phyloP scores from a whole-genome alignment of 2,329 filamentous ascomycete genomes.

The Aspergillus aculeatus region DNA sequence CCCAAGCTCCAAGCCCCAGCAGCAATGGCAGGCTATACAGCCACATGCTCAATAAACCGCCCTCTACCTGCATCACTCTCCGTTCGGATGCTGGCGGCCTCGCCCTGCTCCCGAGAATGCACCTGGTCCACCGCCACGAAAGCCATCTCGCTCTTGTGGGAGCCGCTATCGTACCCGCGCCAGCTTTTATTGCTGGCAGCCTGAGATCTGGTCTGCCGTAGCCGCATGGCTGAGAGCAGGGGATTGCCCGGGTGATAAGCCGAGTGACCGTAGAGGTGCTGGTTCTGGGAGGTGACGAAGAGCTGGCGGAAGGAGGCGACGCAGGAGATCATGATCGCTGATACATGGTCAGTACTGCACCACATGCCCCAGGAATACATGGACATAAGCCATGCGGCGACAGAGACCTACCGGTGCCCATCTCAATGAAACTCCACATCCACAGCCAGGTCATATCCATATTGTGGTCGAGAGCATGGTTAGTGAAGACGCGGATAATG shows the following conservation, averaged over 20 bases:
- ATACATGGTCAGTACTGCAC: too few relatives aligned
- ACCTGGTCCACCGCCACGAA: background rate
- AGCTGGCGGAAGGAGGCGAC: constrained; percentile 18
- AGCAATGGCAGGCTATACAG: background rate
- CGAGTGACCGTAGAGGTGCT: constrained; percentile 1
- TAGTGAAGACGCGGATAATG: background rate
- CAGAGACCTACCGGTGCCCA: background rate
- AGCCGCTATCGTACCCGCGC: background rate
- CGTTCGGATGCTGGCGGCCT: background rate
- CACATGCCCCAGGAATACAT: background rate
- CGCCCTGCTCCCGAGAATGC: background rate
- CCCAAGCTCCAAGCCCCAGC: background rate
- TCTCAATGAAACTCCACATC: constrained; percentile 5
- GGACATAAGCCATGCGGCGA: background rate
- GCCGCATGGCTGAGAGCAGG: background rate
- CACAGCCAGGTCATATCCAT: constrained; percentile 1
- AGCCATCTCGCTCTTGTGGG: background rate
- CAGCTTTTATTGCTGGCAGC: background rate
- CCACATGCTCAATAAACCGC: background rate
- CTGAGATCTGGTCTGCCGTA: background rate
- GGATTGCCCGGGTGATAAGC: background rate
- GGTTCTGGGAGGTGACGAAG: constrained; percentile 14
- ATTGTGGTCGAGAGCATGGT: background rate
- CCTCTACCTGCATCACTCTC: background rate
- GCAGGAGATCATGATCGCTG: constrained; percentile 7